Evolutionary conservation across 208 protist genomes (phyloP).

Genomic region (Vickermania ingenoplastis): DNA sequence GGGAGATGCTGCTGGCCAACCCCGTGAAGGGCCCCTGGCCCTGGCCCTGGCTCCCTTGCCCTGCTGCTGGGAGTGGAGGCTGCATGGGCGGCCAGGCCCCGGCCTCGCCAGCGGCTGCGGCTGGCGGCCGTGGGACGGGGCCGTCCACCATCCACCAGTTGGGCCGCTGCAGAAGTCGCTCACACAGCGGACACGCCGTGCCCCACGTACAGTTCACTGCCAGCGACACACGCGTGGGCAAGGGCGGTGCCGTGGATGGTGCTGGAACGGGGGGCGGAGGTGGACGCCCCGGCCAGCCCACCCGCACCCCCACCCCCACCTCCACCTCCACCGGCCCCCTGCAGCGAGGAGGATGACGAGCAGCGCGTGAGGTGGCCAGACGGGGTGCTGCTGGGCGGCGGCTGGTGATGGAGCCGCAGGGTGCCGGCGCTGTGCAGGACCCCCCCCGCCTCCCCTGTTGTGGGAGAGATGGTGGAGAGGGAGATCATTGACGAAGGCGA

Average conservation of each 20-base stretch:
- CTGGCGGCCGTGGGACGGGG: too few relatives aligned
- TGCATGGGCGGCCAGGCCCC: too few relatives aligned
- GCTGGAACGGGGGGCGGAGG: too few relatives aligned
- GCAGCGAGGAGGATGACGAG: too few relatives aligned
- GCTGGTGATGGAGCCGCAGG: not conserved
- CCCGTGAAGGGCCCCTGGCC: not conserved
- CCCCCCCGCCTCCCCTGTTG: too few relatives aligned
- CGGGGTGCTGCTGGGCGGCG: not conserved
- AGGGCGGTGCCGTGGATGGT: too few relatives aligned
- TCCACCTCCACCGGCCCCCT: too few relatives aligned
- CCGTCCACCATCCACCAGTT: constrained; percentile 36
- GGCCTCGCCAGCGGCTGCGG: constrained; percentile 8
- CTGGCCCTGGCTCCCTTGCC: constrained; percentile 8
- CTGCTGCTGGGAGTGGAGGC: constrained; percentile 6
- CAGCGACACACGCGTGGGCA: constrained; percentile 6
- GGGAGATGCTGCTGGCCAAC: not conserved
- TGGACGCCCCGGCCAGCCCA: too few relatives aligned
- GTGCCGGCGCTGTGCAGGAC: not conserved
- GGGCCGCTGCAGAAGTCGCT: constrained; percentile 38
- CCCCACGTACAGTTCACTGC: constrained; percentile 71
- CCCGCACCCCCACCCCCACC: too few relatives aligned
- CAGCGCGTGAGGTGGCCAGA: too few relatives aligned
- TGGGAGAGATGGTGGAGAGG: too few relatives aligned
- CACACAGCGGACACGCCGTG: constrained; percentile 59
- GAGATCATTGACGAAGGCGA: too few relatives aligned